Base-by-base conservation (phyloP, 306 rosid species). In the Arachis hypogaea region DNA sequence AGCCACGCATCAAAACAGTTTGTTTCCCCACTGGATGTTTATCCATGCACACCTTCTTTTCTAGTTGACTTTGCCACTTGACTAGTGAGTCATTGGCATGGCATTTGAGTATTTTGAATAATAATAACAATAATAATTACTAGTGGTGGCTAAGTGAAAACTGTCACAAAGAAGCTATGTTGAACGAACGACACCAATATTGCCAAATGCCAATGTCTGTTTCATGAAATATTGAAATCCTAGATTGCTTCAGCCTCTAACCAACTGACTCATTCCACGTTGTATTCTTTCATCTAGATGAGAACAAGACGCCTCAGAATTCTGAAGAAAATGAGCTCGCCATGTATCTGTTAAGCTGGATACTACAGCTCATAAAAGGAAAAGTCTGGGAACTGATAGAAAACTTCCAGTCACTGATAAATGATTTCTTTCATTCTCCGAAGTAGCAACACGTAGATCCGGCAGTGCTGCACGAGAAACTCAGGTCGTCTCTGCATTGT, bases 401-500 rank as follows among this genome's bases (percentile, higher is more conserved):
- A 75, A 84, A 64, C 10, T 85, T 92, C 57, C 76, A 63, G 12
- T 81, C 79, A 12, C 91, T 88, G 33, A 28, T 83, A 85, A 82
- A 78, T 50, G 81, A 75, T 62, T 46, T 87, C 11, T 74, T 85
- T 75, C 80, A 71, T 36, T 68, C 69, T 30, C 80, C 80, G 5
- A 68, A 40, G 67, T 70, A 9, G 6, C 74, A 54, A 14, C 80
- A 78, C 22, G 7, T 36, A 5, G 69, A 73, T 42, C 59, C 72
- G 62, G 22, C 42, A 52, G 82, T 79, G 42, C 41, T 84, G 33
- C 74, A 84, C 18, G 87, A 80, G 54, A 90, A 86, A 77, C 61
- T 89, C 30, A 75, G 80, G 59, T 83, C 96, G n/a, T 80, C 96
- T 11, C 40, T 85, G 7, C 84, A 45, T 92, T 22, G 75, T 89